These are phyloP conservation scores for Flaveria ramosissima DNA, from an alignment of 129 eudicot genomes.

Conservation along the genomic window DNA sequence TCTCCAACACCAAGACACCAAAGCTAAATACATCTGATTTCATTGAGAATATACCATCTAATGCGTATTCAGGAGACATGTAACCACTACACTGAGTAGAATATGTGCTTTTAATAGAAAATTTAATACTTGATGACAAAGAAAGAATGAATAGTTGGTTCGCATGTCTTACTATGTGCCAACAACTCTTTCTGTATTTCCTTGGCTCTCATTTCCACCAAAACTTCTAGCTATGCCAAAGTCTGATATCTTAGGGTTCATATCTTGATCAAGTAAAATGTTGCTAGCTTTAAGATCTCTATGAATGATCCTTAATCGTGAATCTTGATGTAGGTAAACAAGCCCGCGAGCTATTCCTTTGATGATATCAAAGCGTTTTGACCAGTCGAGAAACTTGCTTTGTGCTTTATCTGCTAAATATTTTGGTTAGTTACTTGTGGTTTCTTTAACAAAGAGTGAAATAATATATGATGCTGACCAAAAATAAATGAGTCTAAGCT, in stretches of 20 bases:
- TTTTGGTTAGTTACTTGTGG: neutral
- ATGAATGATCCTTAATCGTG: conserved; percentile 39
- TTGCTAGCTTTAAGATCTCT: conserved; percentile 46
- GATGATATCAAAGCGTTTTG: conserved; percentile 32
- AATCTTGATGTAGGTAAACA: conserved; percentile 42
- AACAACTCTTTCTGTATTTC: conserved; percentile 38
- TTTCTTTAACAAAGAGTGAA: no score
- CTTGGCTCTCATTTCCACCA: conserved; percentile 38
- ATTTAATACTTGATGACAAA: neutral
- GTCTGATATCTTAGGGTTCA: conserved; percentile 47
- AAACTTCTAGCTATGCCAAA: conserved; percentile 45
- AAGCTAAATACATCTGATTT: neutral
- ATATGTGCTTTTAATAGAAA: no score
- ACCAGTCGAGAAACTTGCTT: conserved; percentile 25
- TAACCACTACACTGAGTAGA: neutral
- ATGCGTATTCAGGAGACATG: neutral
- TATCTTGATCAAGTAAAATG: conserved; percentile 37
- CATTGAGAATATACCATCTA: neutral
- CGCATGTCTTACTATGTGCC: conserved; percentile 34
- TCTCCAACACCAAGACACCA: neutral
- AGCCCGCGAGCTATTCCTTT: conserved; percentile 45
- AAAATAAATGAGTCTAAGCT: neutral
- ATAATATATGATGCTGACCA: neutral
- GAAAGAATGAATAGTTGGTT: neutral
- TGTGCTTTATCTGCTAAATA: conserved; percentile 23